phyloP scores from a whole-genome alignment of 1,284 basidiomycete genomes.

The Ustilago curta region DNA sequence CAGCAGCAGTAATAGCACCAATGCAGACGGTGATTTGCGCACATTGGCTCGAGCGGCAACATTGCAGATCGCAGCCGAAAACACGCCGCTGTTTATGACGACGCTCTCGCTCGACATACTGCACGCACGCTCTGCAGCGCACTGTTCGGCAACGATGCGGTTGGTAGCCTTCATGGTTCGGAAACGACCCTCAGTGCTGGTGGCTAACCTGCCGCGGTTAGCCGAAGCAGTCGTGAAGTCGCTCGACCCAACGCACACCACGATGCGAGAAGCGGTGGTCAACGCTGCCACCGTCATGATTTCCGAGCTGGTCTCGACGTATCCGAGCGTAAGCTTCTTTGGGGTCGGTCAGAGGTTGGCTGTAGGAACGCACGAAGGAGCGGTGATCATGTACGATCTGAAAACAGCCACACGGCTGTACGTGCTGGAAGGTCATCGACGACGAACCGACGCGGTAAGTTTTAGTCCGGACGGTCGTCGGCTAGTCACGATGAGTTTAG shows the following conservation, averaged over 20 bases:
- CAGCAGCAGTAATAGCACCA: conserved; percentile 1
- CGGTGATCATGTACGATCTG: conserved; percentile 89
- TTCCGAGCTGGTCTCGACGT: conserved; percentile 81
- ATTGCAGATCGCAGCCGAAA: conserved; percentile 83
- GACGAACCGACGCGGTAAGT: conserved; percentile 40
- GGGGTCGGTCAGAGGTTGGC: conserved; percentile 85
- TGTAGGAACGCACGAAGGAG: conserved; percentile 91
- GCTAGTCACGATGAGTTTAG: conserved; percentile 86
- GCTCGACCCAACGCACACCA: conserved; percentile 87
- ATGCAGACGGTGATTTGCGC: conserved; percentile 39
- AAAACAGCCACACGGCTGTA: conserved; percentile 95
- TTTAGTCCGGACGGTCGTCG: conserved; percentile 93
- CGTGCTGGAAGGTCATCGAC: conserved; percentile 85
- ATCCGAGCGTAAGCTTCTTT: conserved; percentile 92
- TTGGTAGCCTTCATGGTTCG: conserved; percentile 92
- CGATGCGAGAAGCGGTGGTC: conserved; percentile 85
- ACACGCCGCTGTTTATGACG: conserved; percentile 93
- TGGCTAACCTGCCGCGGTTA: conserved; percentile 85
- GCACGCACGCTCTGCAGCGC: conserved; percentile 80
- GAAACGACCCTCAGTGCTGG: conserved; percentile 77
- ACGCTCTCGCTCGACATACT: conserved; percentile 91
- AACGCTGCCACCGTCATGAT: conserved; percentile 91
- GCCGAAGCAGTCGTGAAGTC: conserved; percentile 97
- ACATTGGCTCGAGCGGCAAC: conserved; percentile 79
- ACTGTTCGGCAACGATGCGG: conserved; percentile 89